Conservation (phyloP, 768 basidiomycete genomes). For the Multifurca ochricompacta region DNA sequence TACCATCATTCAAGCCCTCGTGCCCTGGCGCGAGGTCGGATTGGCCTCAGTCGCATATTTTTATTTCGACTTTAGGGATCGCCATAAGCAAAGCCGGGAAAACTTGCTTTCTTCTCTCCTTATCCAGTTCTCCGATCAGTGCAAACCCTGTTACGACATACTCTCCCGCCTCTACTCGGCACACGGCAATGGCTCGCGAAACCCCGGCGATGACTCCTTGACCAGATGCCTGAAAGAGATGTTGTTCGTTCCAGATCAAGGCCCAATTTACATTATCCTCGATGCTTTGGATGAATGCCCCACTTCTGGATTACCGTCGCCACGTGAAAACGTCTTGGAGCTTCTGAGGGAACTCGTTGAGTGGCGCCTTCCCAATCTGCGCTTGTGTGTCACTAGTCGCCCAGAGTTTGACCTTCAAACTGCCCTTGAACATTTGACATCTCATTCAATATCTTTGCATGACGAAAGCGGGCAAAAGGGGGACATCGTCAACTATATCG, state of each 20-base stretch:
- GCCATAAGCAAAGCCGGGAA: background rate
- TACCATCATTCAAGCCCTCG: background rate
- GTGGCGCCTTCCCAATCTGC: background rate
- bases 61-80: background rate
- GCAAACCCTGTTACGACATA: background rate
- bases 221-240: background rate
- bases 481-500: background rate
- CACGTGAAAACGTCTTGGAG: background rate
- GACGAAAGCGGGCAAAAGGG: background rate
- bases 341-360: background rate
- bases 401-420: background rate
- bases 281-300: conserved; percentile 7
- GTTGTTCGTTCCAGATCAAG: background rate
- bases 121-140: background rate
- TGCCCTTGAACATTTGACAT: background rate
- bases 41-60: background rate
- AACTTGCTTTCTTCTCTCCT: background rate
- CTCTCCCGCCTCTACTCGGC: background rate
- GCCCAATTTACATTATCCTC: background rate
- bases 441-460: background rate
- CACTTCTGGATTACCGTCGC: background rate
- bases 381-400: background rate
- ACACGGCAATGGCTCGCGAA: background rate
- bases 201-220: background rate
- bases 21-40: background rate